Evolutionary conservation across 2,329 filamentous ascomycete species (phyloP).

Genomic region (Botrytis tulipae): DNA sequence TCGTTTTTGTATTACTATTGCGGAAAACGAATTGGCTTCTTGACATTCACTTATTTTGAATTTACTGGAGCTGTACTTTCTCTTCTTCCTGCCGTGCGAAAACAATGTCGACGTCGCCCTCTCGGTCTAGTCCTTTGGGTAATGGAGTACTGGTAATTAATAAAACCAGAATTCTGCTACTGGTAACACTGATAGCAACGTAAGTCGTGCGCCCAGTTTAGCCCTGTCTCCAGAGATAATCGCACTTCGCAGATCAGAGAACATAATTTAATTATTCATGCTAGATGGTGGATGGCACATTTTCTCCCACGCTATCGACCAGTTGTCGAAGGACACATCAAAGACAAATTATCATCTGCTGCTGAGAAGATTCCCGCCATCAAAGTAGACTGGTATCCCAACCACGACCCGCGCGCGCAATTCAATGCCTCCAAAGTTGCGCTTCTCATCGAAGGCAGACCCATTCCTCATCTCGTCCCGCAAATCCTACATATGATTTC

Average conservation of each 20-base stretch:
- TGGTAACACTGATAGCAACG: slow-evolving; percentile 34
- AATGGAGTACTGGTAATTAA: slow-evolving; percentile 33
- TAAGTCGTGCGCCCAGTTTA: slow-evolving; percentile 24
- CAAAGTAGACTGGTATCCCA: slow-evolving; percentile 37
- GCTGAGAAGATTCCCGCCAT: slow-evolving; percentile 35
- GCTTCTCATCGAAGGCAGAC: slow-evolving; percentile 54
- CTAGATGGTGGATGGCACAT: slow-evolving; percentile 49
- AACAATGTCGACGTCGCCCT: slow-evolving; percentile 1
- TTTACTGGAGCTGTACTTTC: background rate
- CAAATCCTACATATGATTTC: slow-evolving; percentile 56
- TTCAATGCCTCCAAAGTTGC: slow-evolving; percentile 49
- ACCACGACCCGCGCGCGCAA: slow-evolving; percentile 31
- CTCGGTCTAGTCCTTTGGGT: slow-evolving; percentile 23
- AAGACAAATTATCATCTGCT: slow-evolving; percentile 30
- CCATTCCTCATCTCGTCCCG: slow-evolving; percentile 50
- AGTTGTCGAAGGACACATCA: slow-evolving; percentile 41
- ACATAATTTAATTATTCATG: background rate
- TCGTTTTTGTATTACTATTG: background rate
- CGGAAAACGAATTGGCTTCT: background rate
- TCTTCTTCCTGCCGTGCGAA: background rate
- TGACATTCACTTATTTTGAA: background rate
- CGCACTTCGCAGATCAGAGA: background rate
- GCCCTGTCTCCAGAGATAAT: background rate
- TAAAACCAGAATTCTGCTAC: slow-evolving; percentile 29
- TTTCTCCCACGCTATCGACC: slow-evolving; percentile 47